Base-by-base conservation (phyloP, 306 rosid genomes). In the Psophocarpus tetragonolobus region DNA sequence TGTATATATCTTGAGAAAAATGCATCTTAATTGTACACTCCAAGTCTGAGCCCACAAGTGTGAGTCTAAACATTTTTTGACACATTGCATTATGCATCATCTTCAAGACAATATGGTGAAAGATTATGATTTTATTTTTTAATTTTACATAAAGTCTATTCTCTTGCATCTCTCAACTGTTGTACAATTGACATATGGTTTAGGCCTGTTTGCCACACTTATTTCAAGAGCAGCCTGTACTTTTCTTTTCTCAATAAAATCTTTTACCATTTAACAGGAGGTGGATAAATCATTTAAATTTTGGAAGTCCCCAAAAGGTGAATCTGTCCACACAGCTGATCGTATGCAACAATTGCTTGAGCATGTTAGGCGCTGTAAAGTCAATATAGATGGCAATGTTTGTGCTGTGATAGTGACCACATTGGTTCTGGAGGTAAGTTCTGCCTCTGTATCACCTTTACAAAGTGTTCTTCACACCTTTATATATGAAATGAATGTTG, bases 351-450 rank as follows among this genome's bases (percentile, higher is more conserved):
- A 87, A 70, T 78, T 90, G 86, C 93, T 92, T 15, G 96, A 90
- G 84, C 90, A 90, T 78, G 94, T 92, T 45, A 87, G 93, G 84
- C 87, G 79, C 39, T 91, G 86, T 81, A 84, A 80, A 85, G 97
- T 92, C 65, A 90, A 88, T 33, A 75, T 92, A 38, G 92, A 90
- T 65, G 92, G 93, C 36, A 86, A 78, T 80, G 84, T 90, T 79
- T 90, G 93, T 68, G 78, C 96, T 11, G 94, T 87, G 76, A 88
- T 92, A 87, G 96, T 92, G 39, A 90, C 96, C 78, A 88, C 93
- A 60, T 83, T 90, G 87, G 96, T 92, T 82, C 89, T 92, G 74
- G 97, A 92, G 96, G 97, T 92, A 86, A 42, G 24, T 51, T 63
- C 47, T 45, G 68, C 26, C 68, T 61, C 64, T 65, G 15, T 33